Evolutionary conservation across 306 rosid genomes (phyloP).

Genomic region (Delonix regia): DNA sequence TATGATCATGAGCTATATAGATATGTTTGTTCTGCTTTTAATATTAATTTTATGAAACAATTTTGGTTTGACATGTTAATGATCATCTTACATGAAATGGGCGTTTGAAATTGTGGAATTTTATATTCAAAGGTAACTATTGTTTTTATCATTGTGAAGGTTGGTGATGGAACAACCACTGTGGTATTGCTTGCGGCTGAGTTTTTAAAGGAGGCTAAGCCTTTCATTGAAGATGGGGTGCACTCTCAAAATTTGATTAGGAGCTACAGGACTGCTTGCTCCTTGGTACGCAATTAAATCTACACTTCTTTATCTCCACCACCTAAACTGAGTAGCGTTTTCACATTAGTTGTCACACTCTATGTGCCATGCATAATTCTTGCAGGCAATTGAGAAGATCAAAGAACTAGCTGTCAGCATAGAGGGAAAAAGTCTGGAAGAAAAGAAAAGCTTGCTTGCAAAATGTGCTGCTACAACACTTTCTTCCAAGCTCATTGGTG

Average conservation of each 20-base stretch:
- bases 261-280: constrained; percentile 80
- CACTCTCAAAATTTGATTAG: constrained; percentile 90
- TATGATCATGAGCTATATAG: neutral
- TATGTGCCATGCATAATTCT: neutral
- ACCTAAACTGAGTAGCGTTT: neutral
- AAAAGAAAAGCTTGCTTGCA: constrained; percentile 83
- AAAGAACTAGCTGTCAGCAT: constrained; percentile 86
- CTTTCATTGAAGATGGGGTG: constrained; percentile 94
- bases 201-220: constrained; percentile 94
- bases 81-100: constrained; percentile 4
- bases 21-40: neutral
- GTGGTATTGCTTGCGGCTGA: constrained; percentile 97
- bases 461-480: constrained; percentile 98
- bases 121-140: neutral
- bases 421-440: constrained; percentile 94
- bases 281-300: constrained; percentile 53
- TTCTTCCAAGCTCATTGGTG: constrained; percentile 97
- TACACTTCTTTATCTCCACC: neutral
- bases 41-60: neutral
- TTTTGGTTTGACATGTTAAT: neutral
- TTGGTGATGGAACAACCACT: constrained; percentile 99
- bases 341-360: neutral
- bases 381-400: constrained; percentile 85
- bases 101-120: constrained; percentile 9
- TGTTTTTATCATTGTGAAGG: constrained; percentile 51